Evolutionary conservation across 75 land plant genomes (phyloP).

Genomic region (Adiantum capillusveneris): DNA sequence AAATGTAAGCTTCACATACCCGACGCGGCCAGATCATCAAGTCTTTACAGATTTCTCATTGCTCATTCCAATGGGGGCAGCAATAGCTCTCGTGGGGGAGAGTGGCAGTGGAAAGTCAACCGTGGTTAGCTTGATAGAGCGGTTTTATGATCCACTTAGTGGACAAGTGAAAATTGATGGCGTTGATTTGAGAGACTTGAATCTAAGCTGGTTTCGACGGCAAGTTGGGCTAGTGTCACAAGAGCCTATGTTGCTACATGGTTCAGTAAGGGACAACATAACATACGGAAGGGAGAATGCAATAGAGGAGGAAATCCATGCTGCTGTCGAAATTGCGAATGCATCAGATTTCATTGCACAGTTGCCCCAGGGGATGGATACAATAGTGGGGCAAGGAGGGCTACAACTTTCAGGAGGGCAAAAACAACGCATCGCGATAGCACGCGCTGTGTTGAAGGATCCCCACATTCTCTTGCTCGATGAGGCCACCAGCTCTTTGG

Average conservation of each 20-base stretch:
- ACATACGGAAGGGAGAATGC: slow-evolving; percentile 13
- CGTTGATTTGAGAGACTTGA: slow-evolving; percentile 11
- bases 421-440: slow-evolving; percentile 32
- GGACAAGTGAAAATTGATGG: slow-evolving; percentile 29
- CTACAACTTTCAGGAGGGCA: slow-evolving; percentile 35
- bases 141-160: slow-evolving; percentile 27
- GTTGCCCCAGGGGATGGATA: slow-evolving; percentile 27
- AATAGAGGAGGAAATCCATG: slow-evolving; percentile 11
- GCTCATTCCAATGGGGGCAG: slow-evolving; percentile 8
- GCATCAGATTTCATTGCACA: slow-evolving; percentile 17
- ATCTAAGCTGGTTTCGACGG: slow-evolving; percentile 18
- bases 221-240: slow-evolving; percentile 33
- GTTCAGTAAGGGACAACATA: slow-evolving; percentile 24
- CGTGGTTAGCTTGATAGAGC: slow-evolving; percentile 17
- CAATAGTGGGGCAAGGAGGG: slow-evolving; percentile 32
- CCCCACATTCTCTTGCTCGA: slow-evolving; percentile 24
- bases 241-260: slow-evolving; percentile 25
- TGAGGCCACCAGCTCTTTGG: slow-evolving; percentile 29
- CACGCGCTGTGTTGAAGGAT: slow-evolving; percentile 24
- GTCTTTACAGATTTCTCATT: slow-evolving; percentile 18
- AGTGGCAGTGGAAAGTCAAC: slow-evolving; percentile 30
- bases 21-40: slow-evolving; percentile 15
- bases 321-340: slow-evolving; percentile 20
- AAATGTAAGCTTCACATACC: slow-evolving; percentile 26
- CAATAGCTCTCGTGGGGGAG: slow-evolving; percentile 15